phyloP scores from a whole-genome alignment of 805 yeast species.

The Hagleromyces aurorensis region DNA sequence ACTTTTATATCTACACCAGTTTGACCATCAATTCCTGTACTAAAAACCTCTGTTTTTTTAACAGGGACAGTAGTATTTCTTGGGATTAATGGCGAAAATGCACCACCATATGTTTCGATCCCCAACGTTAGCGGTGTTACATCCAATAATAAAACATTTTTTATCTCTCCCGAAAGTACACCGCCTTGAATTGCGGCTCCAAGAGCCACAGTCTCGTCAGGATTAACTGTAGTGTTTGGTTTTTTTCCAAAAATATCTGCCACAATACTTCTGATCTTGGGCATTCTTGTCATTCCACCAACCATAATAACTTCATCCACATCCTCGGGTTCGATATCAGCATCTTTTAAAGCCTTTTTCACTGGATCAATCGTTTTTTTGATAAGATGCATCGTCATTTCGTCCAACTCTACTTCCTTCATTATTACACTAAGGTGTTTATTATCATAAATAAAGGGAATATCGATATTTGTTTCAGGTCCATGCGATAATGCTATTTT shows the following conservation, averaged over 20 bases:
- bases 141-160: conserved; percentile 68
- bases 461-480: conserved; percentile 48
- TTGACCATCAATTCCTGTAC: conserved; percentile 80
- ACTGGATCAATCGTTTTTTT: conserved; percentile 66
- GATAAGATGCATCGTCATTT: conserved; percentile 57
- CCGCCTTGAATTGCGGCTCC: conserved; percentile 93
- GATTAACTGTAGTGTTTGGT: conserved; percentile 70
- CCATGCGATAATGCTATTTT: conserved; percentile 70
- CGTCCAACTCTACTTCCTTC: conserved; percentile 62
- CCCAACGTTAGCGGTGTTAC: conserved; percentile 80
- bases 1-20: conserved; percentile 76
- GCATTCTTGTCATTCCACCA: conserved; percentile 92
- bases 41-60: conserved; percentile 63
- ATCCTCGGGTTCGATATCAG: conserved; percentile 55
- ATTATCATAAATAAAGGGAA: conserved; percentile 61
- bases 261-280: conserved; percentile 60
- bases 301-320: conserved; percentile 70
- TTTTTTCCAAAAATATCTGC: conserved; percentile 49
- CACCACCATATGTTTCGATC: conserved; percentile 79
- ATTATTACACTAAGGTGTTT: conserved; percentile 52
- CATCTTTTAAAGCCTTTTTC: conserved; percentile 66
- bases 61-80: conserved; percentile 74
- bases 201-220: conserved; percentile 89
- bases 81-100: conserved; percentile 70
- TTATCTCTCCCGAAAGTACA: conserved; percentile 72